Conservation (phyloP, 495 filamentous ascomycete species). For the Penicillium crystallinum region DNA sequence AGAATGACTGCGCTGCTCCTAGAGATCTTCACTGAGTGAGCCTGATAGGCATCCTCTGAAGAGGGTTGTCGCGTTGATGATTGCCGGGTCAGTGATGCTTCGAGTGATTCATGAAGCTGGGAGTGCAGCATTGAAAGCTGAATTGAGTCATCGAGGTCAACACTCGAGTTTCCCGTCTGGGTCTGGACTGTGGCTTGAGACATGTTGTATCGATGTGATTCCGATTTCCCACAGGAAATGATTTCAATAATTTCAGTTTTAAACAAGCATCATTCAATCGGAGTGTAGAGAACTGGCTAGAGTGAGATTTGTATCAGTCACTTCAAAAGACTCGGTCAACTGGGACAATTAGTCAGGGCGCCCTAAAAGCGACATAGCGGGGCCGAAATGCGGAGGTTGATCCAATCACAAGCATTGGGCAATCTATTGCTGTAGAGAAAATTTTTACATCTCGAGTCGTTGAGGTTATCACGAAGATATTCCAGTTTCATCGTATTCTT, state of each 20-base stretch:
- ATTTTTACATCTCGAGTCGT: too few species aligned
- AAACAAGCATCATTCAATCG: too few species aligned
- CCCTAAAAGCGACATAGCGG: too few species aligned
- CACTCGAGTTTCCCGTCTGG: neutral
- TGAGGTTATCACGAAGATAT: too few species aligned
- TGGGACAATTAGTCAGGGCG: too few species aligned
- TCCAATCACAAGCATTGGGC: neutral
- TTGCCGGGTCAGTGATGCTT: neutral
- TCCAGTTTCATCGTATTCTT: too few species aligned
- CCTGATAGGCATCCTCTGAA: neutral
- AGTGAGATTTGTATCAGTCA: too few species aligned
- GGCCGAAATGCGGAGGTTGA: neutral
- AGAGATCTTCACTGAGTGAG: conserved; percentile 1
- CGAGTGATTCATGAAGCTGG: neutral
- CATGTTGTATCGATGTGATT: neutral
- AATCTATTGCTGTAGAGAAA: too few species aligned
- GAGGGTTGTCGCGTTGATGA: neutral
- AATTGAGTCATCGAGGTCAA: neutral
- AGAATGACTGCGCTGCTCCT: conserved; percentile 13
- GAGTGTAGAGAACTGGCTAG: too few species aligned
- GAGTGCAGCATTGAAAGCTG: neutral
- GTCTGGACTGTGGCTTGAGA: neutral
- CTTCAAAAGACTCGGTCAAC: too few species aligned
- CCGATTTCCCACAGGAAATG: too few species aligned
- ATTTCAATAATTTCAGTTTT: neutral